Conservation (phyloP, 495 filamentous ascomycete genomes). For the Parathielavia hyrcaniae region DNA sequence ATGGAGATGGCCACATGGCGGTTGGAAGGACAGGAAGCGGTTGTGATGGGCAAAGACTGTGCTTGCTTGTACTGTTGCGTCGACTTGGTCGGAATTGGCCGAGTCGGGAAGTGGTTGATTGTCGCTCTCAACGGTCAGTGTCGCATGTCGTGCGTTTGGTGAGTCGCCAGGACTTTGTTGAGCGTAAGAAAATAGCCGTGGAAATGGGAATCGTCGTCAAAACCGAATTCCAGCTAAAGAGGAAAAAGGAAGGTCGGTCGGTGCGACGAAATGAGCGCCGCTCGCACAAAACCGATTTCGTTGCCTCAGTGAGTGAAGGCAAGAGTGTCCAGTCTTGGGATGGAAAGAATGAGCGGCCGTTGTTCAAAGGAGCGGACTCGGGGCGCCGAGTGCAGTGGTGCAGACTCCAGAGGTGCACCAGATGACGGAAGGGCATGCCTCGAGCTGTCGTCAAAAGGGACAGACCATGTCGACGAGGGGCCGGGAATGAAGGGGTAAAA, state of each 20-base stretch:
- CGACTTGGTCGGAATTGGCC: neutral
- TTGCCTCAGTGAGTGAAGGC: neutral
- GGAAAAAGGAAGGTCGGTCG: neutral
- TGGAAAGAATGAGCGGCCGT: constrained; percentile 8
- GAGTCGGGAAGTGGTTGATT: neutral
- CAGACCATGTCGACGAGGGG: neutral
- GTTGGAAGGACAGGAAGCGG: neutral
- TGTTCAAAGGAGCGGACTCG: constrained; percentile 14
- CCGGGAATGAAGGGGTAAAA: constrained; percentile 9
- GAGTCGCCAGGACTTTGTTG: constrained; percentile 13
- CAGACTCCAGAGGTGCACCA: neutral
- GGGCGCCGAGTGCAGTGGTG: constrained; percentile 1
- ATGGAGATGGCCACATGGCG: constrained; percentile 32
- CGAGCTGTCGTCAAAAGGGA: constrained; percentile 7
- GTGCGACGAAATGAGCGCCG: constrained; percentile 11
- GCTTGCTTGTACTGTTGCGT: too few species aligned
- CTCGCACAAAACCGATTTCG: constrained; percentile 1
- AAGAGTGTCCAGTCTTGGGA: neutral
- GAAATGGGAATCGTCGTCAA: neutral
- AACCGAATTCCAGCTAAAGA: neutral
- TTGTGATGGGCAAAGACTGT: neutral
- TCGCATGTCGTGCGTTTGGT: neutral
- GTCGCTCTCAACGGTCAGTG: neutral
- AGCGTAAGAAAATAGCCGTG: neutral
- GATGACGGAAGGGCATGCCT: neutral